Evolutionary conservation across 2,329 filamentous ascomycete species (phyloP), one percentile per base, ranked within the genome.

Genomic region (Epichloe coenophiala): DNA sequence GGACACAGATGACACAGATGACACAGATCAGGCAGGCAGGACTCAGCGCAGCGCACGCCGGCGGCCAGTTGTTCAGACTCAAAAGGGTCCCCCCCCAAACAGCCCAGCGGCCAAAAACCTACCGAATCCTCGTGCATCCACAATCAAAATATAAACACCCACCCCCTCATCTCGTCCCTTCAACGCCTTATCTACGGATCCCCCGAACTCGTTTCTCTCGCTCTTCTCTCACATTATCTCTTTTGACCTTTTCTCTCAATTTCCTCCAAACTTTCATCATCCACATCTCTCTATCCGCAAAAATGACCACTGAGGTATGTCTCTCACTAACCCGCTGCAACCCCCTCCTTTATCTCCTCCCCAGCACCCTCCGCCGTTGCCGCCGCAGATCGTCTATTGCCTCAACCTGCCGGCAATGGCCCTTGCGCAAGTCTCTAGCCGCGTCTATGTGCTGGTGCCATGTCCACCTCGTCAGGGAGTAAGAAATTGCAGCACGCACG

Each of bases 281-380:
- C 51, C 42, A 27, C 38, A 53, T 49, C 41, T 41, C 39, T 36
- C 38, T 48, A 48, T 55, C 48, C 54, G 42, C 48, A 17, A 50
- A 50, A 48, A 66, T 66, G 64, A 54, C 64, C 51, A 64, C 61
- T 55, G 64, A 66, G 63, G 64, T 66, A 65, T 56, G 59, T 58
- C 38, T 41, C 49, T 47, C 46, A 39, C 45, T 27, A 21, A 36
- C 35, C 27, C 36, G 47, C 17, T 41, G 37, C 41, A 39, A 36
- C 21, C 41, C 40, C 53, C 51, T 54, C 49, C 43, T 42, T 56
- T 23, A 33, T 35, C 47, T 52, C 52, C 39, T 36, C 31, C 37
- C 49, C 49, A 46, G 17, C 41, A 33, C 35, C 47, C 44, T 47
- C 51, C 19, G 23, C 47, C 36, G 48, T 37, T 45, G 51, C 48